phyloP scores from a whole-genome alignment of 2,329 filamentous ascomycete genomes.

The Aspergillus uvarum region DNA sequence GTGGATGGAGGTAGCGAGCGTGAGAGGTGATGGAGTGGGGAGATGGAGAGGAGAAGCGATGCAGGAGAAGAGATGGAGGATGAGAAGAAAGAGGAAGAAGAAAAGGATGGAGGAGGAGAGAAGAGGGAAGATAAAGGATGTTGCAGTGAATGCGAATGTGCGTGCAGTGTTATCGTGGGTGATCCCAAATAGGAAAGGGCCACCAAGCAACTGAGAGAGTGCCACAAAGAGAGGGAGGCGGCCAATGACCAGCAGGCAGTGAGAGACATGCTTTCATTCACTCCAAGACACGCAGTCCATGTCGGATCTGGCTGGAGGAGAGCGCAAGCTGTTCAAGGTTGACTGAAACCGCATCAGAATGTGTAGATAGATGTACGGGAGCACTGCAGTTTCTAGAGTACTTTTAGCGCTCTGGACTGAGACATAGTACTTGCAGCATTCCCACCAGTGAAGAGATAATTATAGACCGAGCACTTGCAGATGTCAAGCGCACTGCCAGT shows the following conservation, averaged over 20 bases:
- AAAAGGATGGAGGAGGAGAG: background rate
- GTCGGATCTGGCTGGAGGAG: too few species aligned
- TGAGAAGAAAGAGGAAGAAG: slow-evolving; percentile 3
- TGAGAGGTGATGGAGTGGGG: background rate
- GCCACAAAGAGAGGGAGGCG: background rate
- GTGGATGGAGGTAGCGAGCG: background rate
- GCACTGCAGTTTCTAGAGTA: too few species aligned
- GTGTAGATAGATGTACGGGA: too few species aligned
- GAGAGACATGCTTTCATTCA: background rate
- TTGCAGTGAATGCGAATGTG: background rate
- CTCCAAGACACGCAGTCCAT: background rate
- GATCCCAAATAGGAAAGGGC: background rate
- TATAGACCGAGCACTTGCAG: background rate
- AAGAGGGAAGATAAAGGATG: slow-evolving; percentile 2
- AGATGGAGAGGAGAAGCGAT: background rate
- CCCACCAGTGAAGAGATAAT: background rate
- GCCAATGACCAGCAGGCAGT: background rate
- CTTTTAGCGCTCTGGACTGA: too few species aligned
- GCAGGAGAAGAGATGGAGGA: slow-evolving; percentile 2
- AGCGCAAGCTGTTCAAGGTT: too few species aligned
- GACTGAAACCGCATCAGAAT: too few species aligned
- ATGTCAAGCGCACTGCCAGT: background rate
- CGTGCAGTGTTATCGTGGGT: slow-evolving; percentile 5
- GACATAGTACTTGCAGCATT: background rate
- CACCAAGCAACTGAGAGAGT: background rate